Evolutionary conservation across 2,329 filamentous ascomycete genomes (phyloP).

Genomic region (Aureobasidium sp.): DNA sequence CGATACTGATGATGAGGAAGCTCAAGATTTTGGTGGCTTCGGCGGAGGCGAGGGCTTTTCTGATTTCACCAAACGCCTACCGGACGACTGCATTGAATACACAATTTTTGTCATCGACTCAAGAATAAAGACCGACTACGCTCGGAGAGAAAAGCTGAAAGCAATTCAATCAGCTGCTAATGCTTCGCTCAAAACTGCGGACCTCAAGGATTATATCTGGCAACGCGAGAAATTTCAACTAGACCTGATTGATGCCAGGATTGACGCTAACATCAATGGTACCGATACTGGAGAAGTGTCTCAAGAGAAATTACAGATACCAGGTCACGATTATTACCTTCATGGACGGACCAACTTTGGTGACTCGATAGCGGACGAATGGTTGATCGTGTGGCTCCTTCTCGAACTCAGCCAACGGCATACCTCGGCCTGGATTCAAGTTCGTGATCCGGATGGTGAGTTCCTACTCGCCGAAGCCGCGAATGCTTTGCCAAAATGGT

Average conservation of each 20-base stretch:
- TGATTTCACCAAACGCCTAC: slow-evolving; percentile 59
- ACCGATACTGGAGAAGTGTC: not conserved
- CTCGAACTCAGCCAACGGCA: slow-evolving; percentile 70
- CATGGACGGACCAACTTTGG: slow-evolving; percentile 78
- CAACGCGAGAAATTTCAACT: slow-evolving; percentile 73
- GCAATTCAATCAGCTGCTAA: slow-evolving; percentile 62
- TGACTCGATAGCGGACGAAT: slow-evolving; percentile 94
- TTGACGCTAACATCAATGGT: slow-evolving; percentile 27
- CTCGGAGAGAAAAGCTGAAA: slow-evolving; percentile 60
- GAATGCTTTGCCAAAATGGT: slow-evolving; percentile 77
- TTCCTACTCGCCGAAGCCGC: slow-evolving; percentile 94
- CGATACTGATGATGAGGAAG: slow-evolving; percentile 1
- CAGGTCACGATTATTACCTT: slow-evolving; percentile 35
- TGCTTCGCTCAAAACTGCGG: slow-evolving; percentile 49
- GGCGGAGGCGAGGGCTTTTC: slow-evolving; percentile 56
- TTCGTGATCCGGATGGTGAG: slow-evolving; percentile 85
- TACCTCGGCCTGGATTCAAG: slow-evolving; percentile 68
- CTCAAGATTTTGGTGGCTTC: slow-evolving; percentile 54
- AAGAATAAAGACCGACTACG: slow-evolving; percentile 43
- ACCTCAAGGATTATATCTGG: slow-evolving; percentile 89
- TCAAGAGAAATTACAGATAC: not conserved
- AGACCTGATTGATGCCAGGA: slow-evolving; percentile 43
- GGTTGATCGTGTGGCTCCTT: slow-evolving; percentile 87
- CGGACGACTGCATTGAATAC: slow-evolving; percentile 84
- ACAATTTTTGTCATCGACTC: slow-evolving; percentile 64